Evolutionary conservation across 2,329 filamentous ascomycete species (phyloP).

Genomic region (Talaromyces rugulosus): DNA sequence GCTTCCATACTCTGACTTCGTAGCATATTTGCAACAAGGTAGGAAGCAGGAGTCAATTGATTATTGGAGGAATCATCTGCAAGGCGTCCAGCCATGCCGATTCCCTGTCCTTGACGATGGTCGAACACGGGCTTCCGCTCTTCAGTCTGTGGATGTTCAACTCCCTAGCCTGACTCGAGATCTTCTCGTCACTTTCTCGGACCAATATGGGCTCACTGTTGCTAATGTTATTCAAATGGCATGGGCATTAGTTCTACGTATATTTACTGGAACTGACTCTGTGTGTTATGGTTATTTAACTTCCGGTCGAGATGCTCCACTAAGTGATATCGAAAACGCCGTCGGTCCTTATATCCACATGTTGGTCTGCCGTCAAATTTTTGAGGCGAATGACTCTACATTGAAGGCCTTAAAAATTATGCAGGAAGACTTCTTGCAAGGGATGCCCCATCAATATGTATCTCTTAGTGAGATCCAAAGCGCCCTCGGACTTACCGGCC

Average conservation of each 20-base stretch:
- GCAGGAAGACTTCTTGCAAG: not conserved
- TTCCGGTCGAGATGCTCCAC: constrained; percentile 35
- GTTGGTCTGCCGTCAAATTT: constrained; percentile 12
- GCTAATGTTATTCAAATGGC: constrained; percentile 35
- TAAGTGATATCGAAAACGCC: constrained; percentile 30
- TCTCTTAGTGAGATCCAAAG: constrained; percentile 2
- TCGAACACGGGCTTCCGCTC: not conserved
- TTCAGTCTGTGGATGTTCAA: not conserved
- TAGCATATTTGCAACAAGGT: not conserved
- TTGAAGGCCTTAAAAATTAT: not conserved
- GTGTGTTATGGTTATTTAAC: constrained; percentile 39
- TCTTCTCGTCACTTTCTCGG: constrained; percentile 9
- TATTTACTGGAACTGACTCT: constrained; percentile 32
- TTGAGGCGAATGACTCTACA: not conserved
- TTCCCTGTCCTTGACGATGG: not conserved
- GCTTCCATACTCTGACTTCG: not conserved
- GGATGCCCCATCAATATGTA: not conserved
- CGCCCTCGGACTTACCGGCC: not conserved
- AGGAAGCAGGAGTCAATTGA: not conserved
- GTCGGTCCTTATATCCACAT: constrained; percentile 30
- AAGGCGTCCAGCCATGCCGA: not conserved
- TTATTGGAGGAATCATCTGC: not conserved
- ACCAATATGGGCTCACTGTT: constrained; percentile 16
- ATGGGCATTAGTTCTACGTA: constrained; percentile 34
- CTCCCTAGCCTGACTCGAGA: not conserved